Evolutionary conservation across 2,329 filamentous ascomycete species (phyloP), one percentile per base, ranked within the genome.

Genomic region (Pyrenophora graminea): DNA sequence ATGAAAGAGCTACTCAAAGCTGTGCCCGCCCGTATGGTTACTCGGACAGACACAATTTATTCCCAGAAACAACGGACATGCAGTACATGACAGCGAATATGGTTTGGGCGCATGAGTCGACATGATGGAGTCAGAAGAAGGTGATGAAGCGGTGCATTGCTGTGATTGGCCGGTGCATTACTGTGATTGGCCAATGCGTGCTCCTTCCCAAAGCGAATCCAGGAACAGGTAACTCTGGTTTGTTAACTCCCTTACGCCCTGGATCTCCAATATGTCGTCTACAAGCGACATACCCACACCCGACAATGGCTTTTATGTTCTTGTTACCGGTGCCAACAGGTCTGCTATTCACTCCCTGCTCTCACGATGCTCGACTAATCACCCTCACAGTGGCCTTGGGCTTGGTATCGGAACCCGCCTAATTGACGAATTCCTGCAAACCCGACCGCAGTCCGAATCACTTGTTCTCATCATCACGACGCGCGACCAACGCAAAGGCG

Each of bases 271-370:
- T 15, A 68, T 68, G 65, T 38, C 61, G 18, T 31, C 30, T 10
- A 34, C 47, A 43, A 53, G 61, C 52, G 61, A 69, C 50, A 54
- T 55, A 19, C 59, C 63, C 23, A 61, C 55, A 38, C 66, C 62
- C 17, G 62, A 67, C 3, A 67, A 73, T 64, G 66, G 64, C 39
- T 79, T 77, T 56, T 76, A 79, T 68, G 84, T 90, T 7, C 79
- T 96, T 33, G 84, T 96, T 34, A 96, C 91, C 0, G 91, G 91
- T 45, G 89, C 90, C 31, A 96, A 95, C 74, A 92, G 90, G 91
- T 92, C 81, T 18, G 38, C 8, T 12, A 7, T 7, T 6, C 4
- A 1, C 3, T 1, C 4, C 12, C n/a, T 1, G 15, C 15, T 27
- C 30, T 10, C 7, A 2, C 6, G 10, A 15, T 13, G 13, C 43